Conservation (phyloP, 768 basidiomycete genomes). For the Udeniomyces megalosporus region DNA sequence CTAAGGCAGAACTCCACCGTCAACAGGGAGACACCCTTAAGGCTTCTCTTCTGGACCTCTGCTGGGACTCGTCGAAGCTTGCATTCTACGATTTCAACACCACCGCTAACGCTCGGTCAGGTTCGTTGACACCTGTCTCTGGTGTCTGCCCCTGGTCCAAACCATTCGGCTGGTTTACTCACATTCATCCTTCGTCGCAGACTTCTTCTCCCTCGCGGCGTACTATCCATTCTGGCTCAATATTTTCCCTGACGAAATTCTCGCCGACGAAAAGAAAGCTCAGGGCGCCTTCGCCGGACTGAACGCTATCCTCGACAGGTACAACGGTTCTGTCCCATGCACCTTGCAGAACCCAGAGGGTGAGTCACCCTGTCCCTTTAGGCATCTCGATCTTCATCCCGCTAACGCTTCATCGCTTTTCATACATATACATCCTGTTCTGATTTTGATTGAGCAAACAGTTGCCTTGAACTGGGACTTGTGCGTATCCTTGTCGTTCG, state of each 20-base stretch:
- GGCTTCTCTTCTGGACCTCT: conserved; percentile 62
- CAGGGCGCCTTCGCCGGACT: conserved; percentile 58
- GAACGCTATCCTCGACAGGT: conserved; percentile 46
- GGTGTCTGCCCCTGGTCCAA: background rate
- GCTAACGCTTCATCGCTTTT: no score
- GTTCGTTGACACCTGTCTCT: background rate
- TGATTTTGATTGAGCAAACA: no score
- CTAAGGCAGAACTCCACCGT: conserved; percentile 36
- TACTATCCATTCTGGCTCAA: conserved; percentile 69
- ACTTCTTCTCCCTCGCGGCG: conserved; percentile 53
- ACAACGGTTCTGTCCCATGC: conserved; percentile 70
- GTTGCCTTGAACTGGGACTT: conserved; percentile 12
- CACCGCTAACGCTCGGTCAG: background rate
- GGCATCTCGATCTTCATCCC: no score
- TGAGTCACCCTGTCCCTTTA: no score
- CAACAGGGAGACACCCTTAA: conserved; percentile 43
- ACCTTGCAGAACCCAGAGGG: conserved; percentile 59
- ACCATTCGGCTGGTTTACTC: conserved; percentile 30
- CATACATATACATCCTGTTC: no score
- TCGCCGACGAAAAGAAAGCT: conserved; percentile 41
- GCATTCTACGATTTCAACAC: conserved; percentile 68
- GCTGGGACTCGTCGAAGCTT: conserved; percentile 58
- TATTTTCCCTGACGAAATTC: conserved; percentile 60
- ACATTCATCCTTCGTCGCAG: conserved; percentile 47
- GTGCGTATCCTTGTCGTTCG: background rate